phyloP scores from a whole-genome alignment of 2,329 filamentous ascomycete species.

The Alternaria sp. region DNA sequence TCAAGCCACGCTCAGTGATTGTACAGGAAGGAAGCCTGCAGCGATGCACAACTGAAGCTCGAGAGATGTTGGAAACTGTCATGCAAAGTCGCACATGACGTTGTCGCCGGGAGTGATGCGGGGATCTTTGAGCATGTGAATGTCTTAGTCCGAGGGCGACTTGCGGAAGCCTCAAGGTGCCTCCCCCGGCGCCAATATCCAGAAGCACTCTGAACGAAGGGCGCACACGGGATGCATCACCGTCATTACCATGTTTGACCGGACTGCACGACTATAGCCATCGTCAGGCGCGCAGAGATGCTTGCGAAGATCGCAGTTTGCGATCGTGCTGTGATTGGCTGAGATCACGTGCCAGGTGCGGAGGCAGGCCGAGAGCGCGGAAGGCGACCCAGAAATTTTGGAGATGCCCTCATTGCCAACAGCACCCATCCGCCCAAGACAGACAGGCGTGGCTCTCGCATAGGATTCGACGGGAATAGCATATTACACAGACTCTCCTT shows the following conservation, averaged over 20 bases:
- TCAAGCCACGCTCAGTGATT: slow-evolving; percentile 18
- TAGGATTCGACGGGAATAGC: not conserved
- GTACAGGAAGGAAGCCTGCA: not conserved
- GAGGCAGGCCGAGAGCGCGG: slow-evolving; percentile 33
- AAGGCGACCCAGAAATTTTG: slow-evolving; percentile 39
- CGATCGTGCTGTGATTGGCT: slow-evolving; percentile 44
- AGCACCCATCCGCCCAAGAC: slow-evolving; percentile 19
- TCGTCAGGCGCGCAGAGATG: not conserved
- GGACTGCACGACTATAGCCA: not conserved
- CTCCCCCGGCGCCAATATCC: not conserved
- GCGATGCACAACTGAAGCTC: not conserved
- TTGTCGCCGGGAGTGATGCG: slow-evolving; percentile 21
- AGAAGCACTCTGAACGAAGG: not conserved
- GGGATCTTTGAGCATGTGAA: slow-evolving; percentile 38
- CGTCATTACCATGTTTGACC: not conserved
- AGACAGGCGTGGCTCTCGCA: not conserved
- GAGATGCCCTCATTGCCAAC: slow-evolving; percentile 20
- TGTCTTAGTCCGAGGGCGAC: slow-evolving; percentile 24
- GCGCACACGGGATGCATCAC: not conserved
- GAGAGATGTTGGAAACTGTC: not conserved
- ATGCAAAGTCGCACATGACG: slow-evolving; percentile 20
- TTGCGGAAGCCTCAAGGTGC: slow-evolving; percentile 12
- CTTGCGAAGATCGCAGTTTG: slow-evolving; percentile 22
- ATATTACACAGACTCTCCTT: not conserved
- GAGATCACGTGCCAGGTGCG: slow-evolving; percentile 31